Evolutionary conservation across 805 yeast genomes (phyloP), one percentile per base, ranked within the genome.

Genomic region (Wickerhamomyces canadensis): DNA sequence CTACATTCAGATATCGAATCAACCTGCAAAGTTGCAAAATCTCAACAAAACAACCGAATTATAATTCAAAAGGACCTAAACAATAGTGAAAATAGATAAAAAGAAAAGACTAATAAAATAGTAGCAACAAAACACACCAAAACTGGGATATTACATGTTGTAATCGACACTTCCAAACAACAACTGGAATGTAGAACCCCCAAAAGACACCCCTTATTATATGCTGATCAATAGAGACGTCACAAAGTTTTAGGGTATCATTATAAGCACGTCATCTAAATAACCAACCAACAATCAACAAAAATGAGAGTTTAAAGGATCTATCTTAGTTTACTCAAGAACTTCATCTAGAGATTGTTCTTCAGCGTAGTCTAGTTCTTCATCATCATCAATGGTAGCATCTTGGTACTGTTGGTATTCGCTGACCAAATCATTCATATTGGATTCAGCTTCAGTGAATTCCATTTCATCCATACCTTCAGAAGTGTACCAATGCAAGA

Each of bases 381-480:
- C 81, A 51, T 80, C 93, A 54, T 84, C 96, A 42, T 79, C 86
- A 65, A 81, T 74, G 29, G 91, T 78, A 58, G 94, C 98, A 37
- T 91, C 85, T 51, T 95, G 97, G 47, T 91, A 95, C 69, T 91
- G 98, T 60, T 82, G 80, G 67, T 91, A 91, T 68, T 91, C 98
- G 67, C 89, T 84, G 68, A 91, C 98, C 61, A 91, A 77, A 45
- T 97, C 96, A 49, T 96, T 96, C 67, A 91, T 78, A 62, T 93
- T 95, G 67, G 84, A 98, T 72, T 97, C 89, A 43, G 98, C 98
- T 72, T 93, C 98, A 43, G 91, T 82, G 66, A 91, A 93, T 70
- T 91, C 98, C 63, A 97, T 97, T 71, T 91, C 98, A 67, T 91
- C 98, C 98, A 91, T 91, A 73, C 98, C 98, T 70, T 91, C 98